Evolutionary conservation across 768 basidiomycete species (phyloP).

Genomic region (Melanogaster broomeanus): DNA sequence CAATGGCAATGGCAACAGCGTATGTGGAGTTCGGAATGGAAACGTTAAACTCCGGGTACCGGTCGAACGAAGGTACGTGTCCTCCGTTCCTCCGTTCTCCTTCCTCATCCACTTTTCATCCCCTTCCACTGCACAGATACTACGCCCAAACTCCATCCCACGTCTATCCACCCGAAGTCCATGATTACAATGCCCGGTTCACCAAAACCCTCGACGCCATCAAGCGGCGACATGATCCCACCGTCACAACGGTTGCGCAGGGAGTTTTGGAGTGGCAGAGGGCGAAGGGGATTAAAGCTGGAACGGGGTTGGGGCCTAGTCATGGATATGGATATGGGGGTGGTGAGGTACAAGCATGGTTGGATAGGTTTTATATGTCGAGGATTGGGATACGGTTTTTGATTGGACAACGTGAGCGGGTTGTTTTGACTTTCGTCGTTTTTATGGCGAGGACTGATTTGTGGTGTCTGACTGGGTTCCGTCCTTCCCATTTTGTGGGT

Average conservation of each 20-base stretch:
- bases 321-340: constrained; percentile 60
- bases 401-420: constrained; percentile 85
- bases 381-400: constrained; percentile 96
- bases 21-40: constrained; percentile 45
- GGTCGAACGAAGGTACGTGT: constrained; percentile 74
- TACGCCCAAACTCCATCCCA: constrained; percentile 75
- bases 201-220: constrained; percentile 85
- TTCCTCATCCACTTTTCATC: constrained; percentile 4
- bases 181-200: constrained; percentile 90
- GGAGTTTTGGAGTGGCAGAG: constrained; percentile 97
- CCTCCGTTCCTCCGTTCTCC: constrained; percentile 2
- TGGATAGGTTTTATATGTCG: constrained; percentile 96
- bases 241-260: constrained; percentile 95
- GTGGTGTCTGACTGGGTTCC: not conserved
- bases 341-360: constrained; percentile 89
- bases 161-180: constrained; percentile 89
- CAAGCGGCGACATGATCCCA: constrained; percentile 95
- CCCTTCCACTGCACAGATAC: constrained; percentile 53
- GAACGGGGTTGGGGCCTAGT: constrained; percentile 20
- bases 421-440: not conserved
- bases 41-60: constrained; percentile 76
- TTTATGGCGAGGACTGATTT: too few species aligned
- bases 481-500: not conserved
- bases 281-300: constrained; percentile 32
- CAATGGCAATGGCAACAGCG: constrained; percentile 36